Conservation (phyloP, 2,329 filamentous ascomycete genomes). For the Pseudodiploospora longispora region DNA sequence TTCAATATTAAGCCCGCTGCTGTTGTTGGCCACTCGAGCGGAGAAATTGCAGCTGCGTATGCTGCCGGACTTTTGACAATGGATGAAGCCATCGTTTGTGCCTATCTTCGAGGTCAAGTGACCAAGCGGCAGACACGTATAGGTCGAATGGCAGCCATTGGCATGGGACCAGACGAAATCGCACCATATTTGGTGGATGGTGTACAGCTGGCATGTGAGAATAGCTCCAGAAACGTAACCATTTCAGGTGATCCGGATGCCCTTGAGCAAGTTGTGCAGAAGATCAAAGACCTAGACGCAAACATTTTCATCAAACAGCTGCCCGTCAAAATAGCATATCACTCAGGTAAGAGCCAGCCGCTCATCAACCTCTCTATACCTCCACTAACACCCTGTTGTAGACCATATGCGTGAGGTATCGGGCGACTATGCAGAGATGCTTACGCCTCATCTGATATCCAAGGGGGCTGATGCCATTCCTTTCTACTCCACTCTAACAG, state of each 20-base stretch:
- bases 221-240: constrained; percentile 27
- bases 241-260: constrained; percentile 22
- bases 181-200: constrained; percentile 16
- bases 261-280: constrained; percentile 17
- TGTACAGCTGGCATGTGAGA: constrained; percentile 27
- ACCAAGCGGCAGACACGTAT: not conserved
- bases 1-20: constrained; percentile 19
- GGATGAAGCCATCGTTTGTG: constrained; percentile 18
- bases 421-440: not conserved
- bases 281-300: constrained; percentile 21
- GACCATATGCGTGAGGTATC: constrained; percentile 2
- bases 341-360: not conserved
- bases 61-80: constrained; percentile 11
- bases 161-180: constrained; percentile 23
- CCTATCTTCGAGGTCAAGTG: constrained; percentile 16
- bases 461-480: constrained; percentile 1
- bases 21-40: constrained; percentile 29
- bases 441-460: constrained; percentile 8
- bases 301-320: constrained; percentile 10
- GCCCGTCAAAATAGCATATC: not conserved
- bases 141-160: constrained; percentile 31
- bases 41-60: constrained; percentile 33
- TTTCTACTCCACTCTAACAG: constrained; percentile 6
- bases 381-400: not conserved
- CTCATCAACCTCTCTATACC: no score